phyloP scores from a whole-genome alignment of 306 rosid species.

The Quercus parvula region DNA sequence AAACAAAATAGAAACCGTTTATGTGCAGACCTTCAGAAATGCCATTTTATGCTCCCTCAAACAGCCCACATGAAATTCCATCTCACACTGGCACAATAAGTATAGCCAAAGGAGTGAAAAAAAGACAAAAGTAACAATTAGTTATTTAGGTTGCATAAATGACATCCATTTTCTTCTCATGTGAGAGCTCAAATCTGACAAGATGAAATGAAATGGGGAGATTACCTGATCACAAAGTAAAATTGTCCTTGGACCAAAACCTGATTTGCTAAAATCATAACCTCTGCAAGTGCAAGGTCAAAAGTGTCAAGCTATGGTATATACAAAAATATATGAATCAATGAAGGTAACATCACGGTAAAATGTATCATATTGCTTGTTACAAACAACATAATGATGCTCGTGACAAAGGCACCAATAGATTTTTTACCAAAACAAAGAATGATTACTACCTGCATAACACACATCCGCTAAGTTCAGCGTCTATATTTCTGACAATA shows the following conservation, averaged over 20 bases:
- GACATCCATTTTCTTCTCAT: neutral
- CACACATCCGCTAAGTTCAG: conserved; percentile 88
- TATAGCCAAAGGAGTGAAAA: conserved; percentile 1
- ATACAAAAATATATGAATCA: conserved; percentile 3
- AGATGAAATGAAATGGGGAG: neutral
- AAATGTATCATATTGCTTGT: neutral
- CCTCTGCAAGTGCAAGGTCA: conserved; percentile 47
- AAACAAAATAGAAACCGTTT: conserved; percentile 16
- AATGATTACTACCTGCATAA: conserved; percentile 71
- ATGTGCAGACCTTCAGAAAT: conserved; percentile 63
- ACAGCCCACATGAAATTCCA: conserved; percentile 97
- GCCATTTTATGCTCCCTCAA: conserved; percentile 97
- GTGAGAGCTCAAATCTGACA: conserved; percentile 13
- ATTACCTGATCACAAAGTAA: conserved; percentile 96
- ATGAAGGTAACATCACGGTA: conserved; percentile 16
- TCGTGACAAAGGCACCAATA: conserved; percentile 15
- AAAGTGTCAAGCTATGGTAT: conserved; percentile 12
- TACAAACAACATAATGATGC: conserved; percentile 10
- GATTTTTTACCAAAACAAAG: neutral
- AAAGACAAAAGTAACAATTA: conserved; percentile 1
- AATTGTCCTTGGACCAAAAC: conserved; percentile 97
- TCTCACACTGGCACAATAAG: conserved; percentile 71
- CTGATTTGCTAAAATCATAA: conserved; percentile 93
- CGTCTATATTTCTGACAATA: conserved; percentile 73
- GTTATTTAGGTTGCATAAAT: conserved; percentile 2